These are phyloP conservation scores for Tephrocybe rancida DNA, from an alignment of 768 basidiomycete species.

Conservation along the genomic window DNA sequence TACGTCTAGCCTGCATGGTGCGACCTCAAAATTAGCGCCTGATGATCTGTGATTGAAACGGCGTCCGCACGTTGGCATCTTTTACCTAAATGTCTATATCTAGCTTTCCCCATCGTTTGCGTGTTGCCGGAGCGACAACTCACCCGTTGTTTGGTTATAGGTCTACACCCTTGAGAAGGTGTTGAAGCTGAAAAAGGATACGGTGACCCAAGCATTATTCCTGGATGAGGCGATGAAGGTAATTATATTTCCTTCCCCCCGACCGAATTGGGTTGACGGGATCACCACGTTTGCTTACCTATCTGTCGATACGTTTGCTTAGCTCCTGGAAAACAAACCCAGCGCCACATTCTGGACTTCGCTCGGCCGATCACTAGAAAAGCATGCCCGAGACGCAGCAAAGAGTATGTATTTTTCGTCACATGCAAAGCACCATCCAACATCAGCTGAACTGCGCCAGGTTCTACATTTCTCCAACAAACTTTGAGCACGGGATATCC, in stretches of 20 bases:
- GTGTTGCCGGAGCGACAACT: neutral
- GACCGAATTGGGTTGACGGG: neutral
- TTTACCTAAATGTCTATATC: neutral
- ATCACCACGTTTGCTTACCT: neutral
- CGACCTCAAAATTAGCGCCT: neutral
- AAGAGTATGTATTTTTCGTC: constrained; percentile 53
- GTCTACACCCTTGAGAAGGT: constrained; percentile 97
- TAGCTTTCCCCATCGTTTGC: neutral
- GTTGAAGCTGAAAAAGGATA: constrained; percentile 84
- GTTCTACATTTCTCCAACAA: constrained; percentile 89
- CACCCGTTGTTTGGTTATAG: constrained; percentile 36
- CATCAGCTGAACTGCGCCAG: constrained; percentile 37
- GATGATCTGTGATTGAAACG: neutral
- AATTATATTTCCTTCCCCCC: neutral
- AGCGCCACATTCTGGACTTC: constrained; percentile 91
- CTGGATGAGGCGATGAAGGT: constrained; percentile 95
- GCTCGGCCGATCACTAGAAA: constrained; percentile 79
- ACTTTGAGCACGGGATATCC: constrained; percentile 88
- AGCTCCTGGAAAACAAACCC: constrained; percentile 90
- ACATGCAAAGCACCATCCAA: too few species aligned
- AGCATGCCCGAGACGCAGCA: constrained; percentile 75
- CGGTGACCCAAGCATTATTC: constrained; percentile 74
- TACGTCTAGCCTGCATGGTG: neutral
- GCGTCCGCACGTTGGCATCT: neutral
- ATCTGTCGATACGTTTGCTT: neutral